phyloP scores from a whole-genome alignment of 192 early-diverging fungal species.

The Dissophora ornata region DNA sequence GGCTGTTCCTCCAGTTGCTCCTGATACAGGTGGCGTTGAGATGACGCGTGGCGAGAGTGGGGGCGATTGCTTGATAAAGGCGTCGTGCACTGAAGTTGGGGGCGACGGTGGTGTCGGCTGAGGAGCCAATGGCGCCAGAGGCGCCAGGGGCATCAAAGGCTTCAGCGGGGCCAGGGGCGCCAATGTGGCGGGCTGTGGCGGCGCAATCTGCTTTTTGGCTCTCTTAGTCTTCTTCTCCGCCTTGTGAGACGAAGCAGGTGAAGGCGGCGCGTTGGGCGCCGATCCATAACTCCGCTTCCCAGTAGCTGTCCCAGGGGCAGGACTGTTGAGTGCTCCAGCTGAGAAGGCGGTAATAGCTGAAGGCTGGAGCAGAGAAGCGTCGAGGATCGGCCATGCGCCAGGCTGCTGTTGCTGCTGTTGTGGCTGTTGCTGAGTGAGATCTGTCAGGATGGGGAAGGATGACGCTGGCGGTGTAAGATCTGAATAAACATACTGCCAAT shows the following conservation, averaged over 20 bases:
- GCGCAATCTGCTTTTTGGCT: slow-evolving; percentile 39
- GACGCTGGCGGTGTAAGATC: slow-evolving; percentile 19
- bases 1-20: slow-evolving; percentile 7
- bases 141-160: slow-evolving; percentile 40
- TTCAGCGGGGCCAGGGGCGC: slow-evolving; percentile 48
- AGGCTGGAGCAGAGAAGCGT: slow-evolving; percentile 14
- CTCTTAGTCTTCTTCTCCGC: slow-evolving; percentile 31
- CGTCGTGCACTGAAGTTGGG: slow-evolving; percentile 24
- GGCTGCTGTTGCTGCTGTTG: slow-evolving; percentile 42
- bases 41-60: slow-evolving; percentile 46
- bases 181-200: slow-evolving; percentile 11
- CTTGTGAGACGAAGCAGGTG: slow-evolving; percentile 29
- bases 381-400: slow-evolving; percentile 41
- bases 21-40: slow-evolving; percentile 10
- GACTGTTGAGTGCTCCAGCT: background rate
- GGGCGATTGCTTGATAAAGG: slow-evolving; percentile 32
- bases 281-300: background rate
- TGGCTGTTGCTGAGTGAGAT: slow-evolving; percentile 18
- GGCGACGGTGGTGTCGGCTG: slow-evolving; percentile 44
- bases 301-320: background rate
- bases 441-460: slow-evolving; percentile 5
- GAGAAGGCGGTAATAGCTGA: slow-evolving; percentile 5
- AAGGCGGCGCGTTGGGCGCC: slow-evolving; percentile 26
- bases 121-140: slow-evolving; percentile 38
- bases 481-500: slow-evolving; percentile 52